Base-by-base conservation (phyloP, 106 monocot species). In the Alisma plantagoaquatica region DNA sequence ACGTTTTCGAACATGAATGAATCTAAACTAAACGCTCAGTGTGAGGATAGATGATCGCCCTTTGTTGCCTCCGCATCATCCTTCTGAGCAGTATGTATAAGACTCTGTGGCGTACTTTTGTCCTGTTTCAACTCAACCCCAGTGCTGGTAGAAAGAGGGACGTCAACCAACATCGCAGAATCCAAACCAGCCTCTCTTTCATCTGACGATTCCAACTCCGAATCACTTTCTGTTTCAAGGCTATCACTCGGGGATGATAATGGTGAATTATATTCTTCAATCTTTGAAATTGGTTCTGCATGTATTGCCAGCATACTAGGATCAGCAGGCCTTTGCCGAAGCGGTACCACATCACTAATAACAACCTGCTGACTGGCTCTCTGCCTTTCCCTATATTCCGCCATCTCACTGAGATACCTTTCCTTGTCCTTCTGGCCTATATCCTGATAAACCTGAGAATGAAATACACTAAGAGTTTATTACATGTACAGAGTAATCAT, bases 361-460 rank as follows among this genome's bases (percentile, higher is more conserved):
- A 64, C 33, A 23, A 27, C 61, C 41, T 54, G 61, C 41, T 54
- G 61, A 18, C 45, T 18, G 4, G 19, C 3, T 32, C 59, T 75
- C 23, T 45, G 41, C 29, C 51, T 72, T 64, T 77, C 74, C 43
- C 29, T 73, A 59, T 82, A 87, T 8, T 48, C 64, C 20, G 43
- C 72, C 75, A 87, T 57, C 51, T 87, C 82, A 19, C 49, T 87
- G 58, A 31, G 35, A 57, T 87, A 87, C 53, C 87, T 78, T 52
- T 78, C 67, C 65, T 87, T 82, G 28, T 87, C 87, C 51, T 75
- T 64, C 29, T 69, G 26, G 27, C 87, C 87, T 57, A 46, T 82
- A 46, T 82, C 78, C 61, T 87, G 87, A 38, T 87, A 87, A 47
- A 87, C 82, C 87, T 87, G 61, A 51, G 56, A 31, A 38, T 38